Percentiles rank a stretch among this genome's conserved stretches.
phyloP scores from a whole-genome alignment of 2,329 filamentous ascomycete genomes.

The Fusarium veterinarium region DNA sequence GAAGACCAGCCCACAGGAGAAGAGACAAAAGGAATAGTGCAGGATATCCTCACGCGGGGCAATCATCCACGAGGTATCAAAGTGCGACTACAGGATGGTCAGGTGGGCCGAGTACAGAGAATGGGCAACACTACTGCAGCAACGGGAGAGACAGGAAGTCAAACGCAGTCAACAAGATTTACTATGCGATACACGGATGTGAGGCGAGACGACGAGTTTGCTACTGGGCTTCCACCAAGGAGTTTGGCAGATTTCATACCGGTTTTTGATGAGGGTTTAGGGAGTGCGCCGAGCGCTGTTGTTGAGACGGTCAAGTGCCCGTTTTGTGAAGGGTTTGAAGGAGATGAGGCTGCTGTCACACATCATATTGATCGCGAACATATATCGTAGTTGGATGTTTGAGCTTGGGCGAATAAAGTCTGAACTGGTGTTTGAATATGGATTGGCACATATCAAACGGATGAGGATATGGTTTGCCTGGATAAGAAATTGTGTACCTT shows the following conservation, averaged over 20 bases:
- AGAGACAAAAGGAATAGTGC: slow-evolving; percentile 74
- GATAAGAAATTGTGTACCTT: background rate
- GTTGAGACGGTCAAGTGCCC: slow-evolving; percentile 62
- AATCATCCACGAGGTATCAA: slow-evolving; percentile 85
- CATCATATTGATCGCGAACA: slow-evolving; percentile 68
- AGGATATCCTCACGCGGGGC: slow-evolving; percentile 75
- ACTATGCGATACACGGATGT: slow-evolving; percentile 51
- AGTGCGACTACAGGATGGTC: slow-evolving; percentile 76
- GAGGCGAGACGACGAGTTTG: slow-evolving; percentile 51
- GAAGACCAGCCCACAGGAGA: slow-evolving; percentile 79
- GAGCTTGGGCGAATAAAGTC: background rate
- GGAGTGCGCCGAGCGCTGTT: slow-evolving; percentile 5
- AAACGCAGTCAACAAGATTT: slow-evolving; percentile 40
- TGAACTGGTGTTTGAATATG: background rate
- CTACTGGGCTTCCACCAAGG: slow-evolving; percentile 54
- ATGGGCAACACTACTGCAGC: slow-evolving; percentile 53
- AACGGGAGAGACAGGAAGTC: background rate
- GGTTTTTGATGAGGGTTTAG: slow-evolving; percentile 44
- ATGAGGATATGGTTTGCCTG: background rate
- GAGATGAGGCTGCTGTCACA: slow-evolving; percentile 74
- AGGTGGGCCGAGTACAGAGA: slow-evolving; percentile 78
- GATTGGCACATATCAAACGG: background rate
- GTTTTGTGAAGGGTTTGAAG: slow-evolving; percentile 73
- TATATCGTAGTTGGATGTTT: slow-evolving; percentile 35
- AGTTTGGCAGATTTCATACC: slow-evolving; percentile 62